These are phyloP conservation scores for Irpex rosettiformis DNA, from an alignment of 1,284 basidiomycete species.

Conservation along the genomic window DNA sequence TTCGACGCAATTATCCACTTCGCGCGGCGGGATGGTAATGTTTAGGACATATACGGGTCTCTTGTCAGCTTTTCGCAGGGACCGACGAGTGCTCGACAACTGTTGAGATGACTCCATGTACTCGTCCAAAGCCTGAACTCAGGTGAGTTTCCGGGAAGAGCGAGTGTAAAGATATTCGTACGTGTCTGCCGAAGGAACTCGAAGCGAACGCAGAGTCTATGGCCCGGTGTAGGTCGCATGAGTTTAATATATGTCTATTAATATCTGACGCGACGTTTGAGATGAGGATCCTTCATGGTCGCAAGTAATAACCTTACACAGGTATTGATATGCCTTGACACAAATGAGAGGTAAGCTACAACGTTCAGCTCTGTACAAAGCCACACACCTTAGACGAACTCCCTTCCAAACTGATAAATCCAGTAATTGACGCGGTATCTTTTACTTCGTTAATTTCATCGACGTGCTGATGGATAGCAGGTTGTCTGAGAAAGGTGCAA, in stretches of 20 bases:
- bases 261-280: slow-evolving; percentile 50
- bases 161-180: slow-evolving; percentile 26
- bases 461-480: slow-evolving; percentile 43
- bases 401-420: slow-evolving; percentile 80
- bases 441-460: slow-evolving; percentile 56
- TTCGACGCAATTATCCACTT: slow-evolving; percentile 76
- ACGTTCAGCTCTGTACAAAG: not conserved
- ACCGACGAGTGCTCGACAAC: slow-evolving; percentile 55
- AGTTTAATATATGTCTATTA: slow-evolving; percentile 72
- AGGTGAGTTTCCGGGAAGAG: slow-evolving; percentile 4
- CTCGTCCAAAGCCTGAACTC: slow-evolving; percentile 59
- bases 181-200: slow-evolving; percentile 71
- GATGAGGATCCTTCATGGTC: not conserved
- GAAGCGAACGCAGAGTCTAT: slow-evolving; percentile 65
- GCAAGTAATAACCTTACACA: slow-evolving; percentile 55
- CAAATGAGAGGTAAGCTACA: not conserved
- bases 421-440: slow-evolving; percentile 58
- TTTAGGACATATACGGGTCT: slow-evolving; percentile 81
- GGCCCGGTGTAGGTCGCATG: slow-evolving; percentile 65
- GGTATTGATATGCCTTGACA: slow-evolving; percentile 73
- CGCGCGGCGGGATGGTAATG: slow-evolving; percentile 56
- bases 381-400: slow-evolving; percentile 63
- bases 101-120: slow-evolving; percentile 44
- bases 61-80: slow-evolving; percentile 73
- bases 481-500: not conserved